Evolutionary conservation across 2,329 filamentous ascomycete genomes (phyloP), one percentile per base, ranked within the genome.

Genomic region (Elsinoe batatas): DNA sequence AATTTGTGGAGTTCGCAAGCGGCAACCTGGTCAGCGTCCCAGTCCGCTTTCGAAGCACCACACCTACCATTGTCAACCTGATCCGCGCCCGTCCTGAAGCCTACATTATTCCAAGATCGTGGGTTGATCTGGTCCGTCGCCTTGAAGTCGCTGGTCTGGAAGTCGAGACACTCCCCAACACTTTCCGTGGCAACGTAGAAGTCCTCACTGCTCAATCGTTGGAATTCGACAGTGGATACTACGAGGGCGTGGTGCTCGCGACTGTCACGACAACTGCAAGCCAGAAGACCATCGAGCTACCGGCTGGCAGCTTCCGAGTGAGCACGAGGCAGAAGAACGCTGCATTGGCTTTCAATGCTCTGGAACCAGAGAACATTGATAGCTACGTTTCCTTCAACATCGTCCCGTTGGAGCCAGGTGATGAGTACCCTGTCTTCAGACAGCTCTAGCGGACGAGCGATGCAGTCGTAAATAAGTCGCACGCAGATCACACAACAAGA

Each of bases 351-450:
- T 69, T 70, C 59, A 65, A 68, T 20, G 63, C 67, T n/a, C 58
- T 71, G 5, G 68, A 71, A 57, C 69, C 68, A 4, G 68, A 71
- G 60, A 67, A 67, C 15, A 67, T 68, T 30, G 68, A 70, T 44
- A 66, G 63, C 4, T 70, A 67, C 58, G 68, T 71, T 3, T 68
- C 64, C 6, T 69, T 68, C 58, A 65, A 65, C 3, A 66, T 70
- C 22, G 64, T 71, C 20, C 67, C 67, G 7, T 38, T 71, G 58
- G 67, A 66, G 38, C 63, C 64, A 7, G 68, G 67, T 2, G 67
- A 70, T 54, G 40, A 65, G 58, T 68, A 68, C 59, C 68, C 67
- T 5, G 59, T 70, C 1, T 71, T 64, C 47, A 53, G 62, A 26
- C 47, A 51, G 18, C 35, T 51, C 3, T 51, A 51, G 18, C 2